phyloP scores from a whole-genome alignment of 164 flowering plant genomes.

The Pachysandra terminalis region DNA sequence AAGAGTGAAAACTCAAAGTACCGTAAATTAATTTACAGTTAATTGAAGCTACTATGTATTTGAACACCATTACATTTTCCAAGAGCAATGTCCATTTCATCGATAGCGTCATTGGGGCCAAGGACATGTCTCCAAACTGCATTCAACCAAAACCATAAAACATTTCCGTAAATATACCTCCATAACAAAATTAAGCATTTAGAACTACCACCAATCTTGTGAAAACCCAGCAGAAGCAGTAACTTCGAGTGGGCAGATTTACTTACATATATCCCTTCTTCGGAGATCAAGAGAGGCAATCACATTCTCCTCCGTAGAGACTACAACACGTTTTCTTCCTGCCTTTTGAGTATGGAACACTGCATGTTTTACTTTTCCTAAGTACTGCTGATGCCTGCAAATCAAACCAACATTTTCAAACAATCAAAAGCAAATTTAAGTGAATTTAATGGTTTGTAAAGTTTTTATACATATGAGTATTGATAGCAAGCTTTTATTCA shows the following conservation, averaged over 20 bases:
- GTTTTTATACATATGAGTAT: neutral
- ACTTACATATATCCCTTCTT: slow-evolving; percentile 83
- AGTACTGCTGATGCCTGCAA: slow-evolving; percentile 85
- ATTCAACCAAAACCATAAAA: slow-evolving; percentile 18
- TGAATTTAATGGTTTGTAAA: too few species aligned
- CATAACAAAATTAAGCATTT: neutral
- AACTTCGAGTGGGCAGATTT: neutral
- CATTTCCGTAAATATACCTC: neutral
- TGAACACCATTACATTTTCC: slow-evolving; percentile 66
- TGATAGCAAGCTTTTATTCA: neutral
- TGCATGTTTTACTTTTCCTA: slow-evolving; percentile 91
- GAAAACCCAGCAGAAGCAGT: neutral
- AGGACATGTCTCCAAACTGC: slow-evolving; percentile 97
- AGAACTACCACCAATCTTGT: neutral
- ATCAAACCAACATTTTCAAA: slow-evolving; percentile 1
- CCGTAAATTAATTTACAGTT: neutral
- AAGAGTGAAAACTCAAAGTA: neutral
- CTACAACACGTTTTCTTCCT: slow-evolving; percentile 88
- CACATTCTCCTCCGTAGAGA: slow-evolving; percentile 93
- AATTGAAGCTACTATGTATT: neutral
- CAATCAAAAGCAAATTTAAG: neutral
- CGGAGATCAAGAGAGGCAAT: slow-evolving; percentile 96
- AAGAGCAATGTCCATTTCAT: slow-evolving; percentile 66
- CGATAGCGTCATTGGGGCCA: slow-evolving; percentile 60
- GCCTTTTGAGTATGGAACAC: slow-evolving; percentile 90